Evolutionary conservation across 441 rosid genomes (phyloP), one percentile per base, ranked within the genome.

Genomic region (Jatropha multifida): DNA sequence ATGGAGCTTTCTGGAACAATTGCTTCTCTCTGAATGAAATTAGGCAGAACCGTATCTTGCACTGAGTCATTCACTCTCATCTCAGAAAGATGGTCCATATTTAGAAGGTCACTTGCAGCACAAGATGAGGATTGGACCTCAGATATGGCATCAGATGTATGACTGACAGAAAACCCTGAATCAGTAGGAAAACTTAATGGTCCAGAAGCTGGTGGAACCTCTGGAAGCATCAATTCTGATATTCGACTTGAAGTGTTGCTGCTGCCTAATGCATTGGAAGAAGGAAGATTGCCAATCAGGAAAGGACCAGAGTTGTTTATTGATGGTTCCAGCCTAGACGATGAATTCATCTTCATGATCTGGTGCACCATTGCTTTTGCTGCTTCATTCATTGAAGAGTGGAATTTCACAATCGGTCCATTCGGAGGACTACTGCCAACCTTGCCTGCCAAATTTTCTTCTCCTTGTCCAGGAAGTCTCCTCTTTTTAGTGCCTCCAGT

Each of bases 371-470:
- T 83, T 69, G 89, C 87, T 77, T 86, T 87, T 44, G 90, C 88
- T 67, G 94, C 92, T 82, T 90, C 95, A 64, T 92, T 92, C 93
- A 86, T 82, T 26, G 86, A 85, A 77, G 90, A 93, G 67, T 90
- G 91, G 84, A 89, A 92, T 76, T 89, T 96, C 65, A 90, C 90
- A 49, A 92, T 90, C 86, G 87, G 92, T 63, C 97, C 97, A 79
- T 88, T 89, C 48, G 82, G 65, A 77, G 90, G 72, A 81, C 68
- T 76, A 62, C 58, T 67, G 58, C 81, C 61, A 61, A 77, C 58
- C 73, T 44, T 69, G 37, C 88, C 85, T 69, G 74, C 82, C 75
- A 81, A 78, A 49, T 73, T 76, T 58, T 80, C 74, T 75, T 85
- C 94, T 26, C 89, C 98, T 78, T 86, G 87, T 81, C 80, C 80